Evolutionary conservation across 768 basidiomycete species (phyloP).

Genomic region (Lactarius tabidus): DNA sequence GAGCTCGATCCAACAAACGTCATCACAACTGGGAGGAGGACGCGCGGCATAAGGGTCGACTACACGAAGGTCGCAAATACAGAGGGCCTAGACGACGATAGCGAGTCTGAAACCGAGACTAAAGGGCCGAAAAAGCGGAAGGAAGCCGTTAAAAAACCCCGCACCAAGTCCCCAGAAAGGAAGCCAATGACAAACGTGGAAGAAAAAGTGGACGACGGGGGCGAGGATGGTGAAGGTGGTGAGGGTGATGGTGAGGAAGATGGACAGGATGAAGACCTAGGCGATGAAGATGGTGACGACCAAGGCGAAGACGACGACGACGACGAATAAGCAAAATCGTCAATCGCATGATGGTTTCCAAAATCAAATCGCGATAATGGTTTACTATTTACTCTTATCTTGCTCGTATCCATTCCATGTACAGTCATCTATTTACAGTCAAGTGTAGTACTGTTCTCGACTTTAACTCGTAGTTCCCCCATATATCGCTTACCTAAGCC

Average conservation of each 20-base stretch:
- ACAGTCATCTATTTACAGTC: too few species aligned
- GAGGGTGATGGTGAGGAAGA: constrained; percentile 29
- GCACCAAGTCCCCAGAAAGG: constrained; percentile 22
- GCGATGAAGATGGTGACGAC: constrained; percentile 33
- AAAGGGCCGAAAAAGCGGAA: constrained; percentile 40
- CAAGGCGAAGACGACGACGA: neutral
- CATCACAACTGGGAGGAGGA: constrained; percentile 28
- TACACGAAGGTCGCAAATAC: constrained; percentile 32
- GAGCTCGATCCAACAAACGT: constrained; percentile 27
- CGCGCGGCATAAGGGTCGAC: constrained; percentile 30
- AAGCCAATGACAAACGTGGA: constrained; percentile 40
- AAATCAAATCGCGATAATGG: neutral
- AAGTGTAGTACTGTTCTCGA: neutral
- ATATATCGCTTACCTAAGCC: neutral
- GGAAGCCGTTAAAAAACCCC: neutral
- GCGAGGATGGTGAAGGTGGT: constrained; percentile 31
- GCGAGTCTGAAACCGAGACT: constrained; percentile 50
- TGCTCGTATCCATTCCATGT: neutral
- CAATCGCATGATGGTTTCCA: neutral
- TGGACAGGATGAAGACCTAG: constrained; percentile 27
- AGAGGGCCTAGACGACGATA: constrained; percentile 32
- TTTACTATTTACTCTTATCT: neutral
- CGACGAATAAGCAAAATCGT: neutral
- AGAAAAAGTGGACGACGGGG: constrained; percentile 40
- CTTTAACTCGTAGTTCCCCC: neutral